Percentiles rank a stretch among this genome's conserved stretches.
phyloP scores from a whole-genome alignment of 768 basidiomycete species.

The Kwoniella botswanensis region DNA sequence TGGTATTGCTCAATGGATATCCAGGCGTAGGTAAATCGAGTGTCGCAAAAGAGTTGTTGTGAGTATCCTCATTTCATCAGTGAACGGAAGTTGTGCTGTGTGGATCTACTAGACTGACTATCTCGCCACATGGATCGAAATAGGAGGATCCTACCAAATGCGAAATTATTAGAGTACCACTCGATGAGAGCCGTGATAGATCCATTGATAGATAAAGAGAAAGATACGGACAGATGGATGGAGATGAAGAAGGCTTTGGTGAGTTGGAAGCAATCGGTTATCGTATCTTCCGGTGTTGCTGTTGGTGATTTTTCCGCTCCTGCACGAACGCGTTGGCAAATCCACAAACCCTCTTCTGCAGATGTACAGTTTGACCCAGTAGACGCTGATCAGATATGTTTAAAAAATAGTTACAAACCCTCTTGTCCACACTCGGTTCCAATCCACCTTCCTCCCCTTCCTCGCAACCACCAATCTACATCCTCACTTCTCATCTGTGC shows the following conservation, averaged over 20 bases:
- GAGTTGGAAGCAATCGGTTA: not conserved
- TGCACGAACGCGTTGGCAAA: too few relatives aligned
- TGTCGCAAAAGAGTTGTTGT: constrained; percentile 25
- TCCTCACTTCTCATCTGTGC: constrained; percentile 13
- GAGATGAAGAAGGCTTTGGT: constrained; percentile 19
- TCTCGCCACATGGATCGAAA: not conserved
- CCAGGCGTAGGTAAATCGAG: constrained; percentile 30
- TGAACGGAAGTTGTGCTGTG: too few relatives aligned
- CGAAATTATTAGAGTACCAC: constrained; percentile 16
- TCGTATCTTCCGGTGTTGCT: not conserved
- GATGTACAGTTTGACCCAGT: too few relatives aligned
- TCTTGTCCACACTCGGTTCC: not conserved
- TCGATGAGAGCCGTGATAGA: constrained; percentile 12
- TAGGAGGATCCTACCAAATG: constrained; percentile 12
- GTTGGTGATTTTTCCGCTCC: too few relatives aligned
- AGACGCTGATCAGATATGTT: not conserved
- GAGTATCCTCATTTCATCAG: constrained; percentile 61
- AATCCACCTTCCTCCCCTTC: not conserved
- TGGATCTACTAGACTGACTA: not conserved
- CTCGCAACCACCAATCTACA: constrained; percentile 4
- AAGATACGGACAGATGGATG: constrained; percentile 17
- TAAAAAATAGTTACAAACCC: constrained; percentile 2
- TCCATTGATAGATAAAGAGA: constrained; percentile 12
- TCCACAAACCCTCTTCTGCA: too few relatives aligned
- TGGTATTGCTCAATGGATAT: constrained; percentile 32